These are phyloP conservation scores for Obelidium mucronatum DNA, from an alignment of 192 early-diverging fungal genomes.

Conservation along the genomic window DNA sequence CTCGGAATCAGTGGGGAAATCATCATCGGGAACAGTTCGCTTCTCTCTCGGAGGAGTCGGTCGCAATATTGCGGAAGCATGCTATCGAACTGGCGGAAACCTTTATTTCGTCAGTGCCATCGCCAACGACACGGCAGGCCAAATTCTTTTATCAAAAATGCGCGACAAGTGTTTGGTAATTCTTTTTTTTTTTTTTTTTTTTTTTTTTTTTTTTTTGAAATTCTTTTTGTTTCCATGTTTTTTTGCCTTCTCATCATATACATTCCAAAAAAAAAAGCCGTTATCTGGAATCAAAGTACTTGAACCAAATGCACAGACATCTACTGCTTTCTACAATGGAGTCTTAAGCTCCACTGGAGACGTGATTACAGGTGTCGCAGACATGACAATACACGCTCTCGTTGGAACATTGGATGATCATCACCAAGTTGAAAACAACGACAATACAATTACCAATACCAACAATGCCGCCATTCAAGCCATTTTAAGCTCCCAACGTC, in stretches of 20 bases:
- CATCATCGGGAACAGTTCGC: conserved; percentile 60
- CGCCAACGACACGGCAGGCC: conserved; percentile 76
- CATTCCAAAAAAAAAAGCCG: conserved; percentile 24
- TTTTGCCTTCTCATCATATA: too few relatives aligned
- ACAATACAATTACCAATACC: conserved; percentile 80
- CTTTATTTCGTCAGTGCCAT: conserved; percentile 72
- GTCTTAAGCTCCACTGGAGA: conserved; percentile 75
- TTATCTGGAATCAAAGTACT: conserved; percentile 8
- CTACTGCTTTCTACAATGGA: conserved; percentile 84
- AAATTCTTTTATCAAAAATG: conserved; percentile 61
- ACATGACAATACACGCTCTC: conserved; percentile 85
- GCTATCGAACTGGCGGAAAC: conserved; percentile 59
- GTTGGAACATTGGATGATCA: too few relatives aligned
- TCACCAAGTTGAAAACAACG: conserved; percentile 50
- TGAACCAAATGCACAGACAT: background rate
- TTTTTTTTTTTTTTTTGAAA: background rate
- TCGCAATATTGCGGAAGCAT: conserved; percentile 89
- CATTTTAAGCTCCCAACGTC: conserved; percentile 48
- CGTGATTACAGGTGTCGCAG: conserved; percentile 83
- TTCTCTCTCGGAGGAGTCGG: conserved; percentile 89
- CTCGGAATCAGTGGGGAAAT: background rate
- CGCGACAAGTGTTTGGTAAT: conserved; percentile 62
- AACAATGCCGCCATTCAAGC: conserved; percentile 45
- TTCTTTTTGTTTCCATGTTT: too few relatives aligned
- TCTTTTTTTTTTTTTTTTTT: background rate